Evolutionary conservation across 23 red algal species (phyloP).

Genomic region (Chondrus crispus): DNA sequence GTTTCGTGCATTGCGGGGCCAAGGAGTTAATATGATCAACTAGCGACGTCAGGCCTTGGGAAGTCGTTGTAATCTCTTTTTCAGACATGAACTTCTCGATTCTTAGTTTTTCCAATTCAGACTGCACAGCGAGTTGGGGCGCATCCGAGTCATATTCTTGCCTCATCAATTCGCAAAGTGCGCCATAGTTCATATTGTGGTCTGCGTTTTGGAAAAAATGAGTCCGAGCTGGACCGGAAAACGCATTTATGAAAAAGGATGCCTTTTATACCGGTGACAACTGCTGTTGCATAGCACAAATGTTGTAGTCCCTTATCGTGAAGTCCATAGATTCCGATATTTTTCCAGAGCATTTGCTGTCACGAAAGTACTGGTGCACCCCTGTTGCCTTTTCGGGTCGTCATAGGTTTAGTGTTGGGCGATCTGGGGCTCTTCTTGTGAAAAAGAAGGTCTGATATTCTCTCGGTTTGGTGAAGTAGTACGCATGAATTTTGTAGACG

Average conservation of each 20-base stretch:
- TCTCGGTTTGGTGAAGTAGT: too few relatives aligned
- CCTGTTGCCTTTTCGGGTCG: conserved; percentile 13
- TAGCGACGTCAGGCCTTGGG: conserved; percentile 8
- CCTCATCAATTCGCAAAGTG: conserved; percentile 16
- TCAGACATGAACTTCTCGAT: conserved; percentile 31
- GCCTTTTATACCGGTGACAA: neutral
- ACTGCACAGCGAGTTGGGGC: neutral
- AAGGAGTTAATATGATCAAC: neutral
- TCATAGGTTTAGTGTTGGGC: too few relatives aligned
- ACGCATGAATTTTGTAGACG: too few relatives aligned
- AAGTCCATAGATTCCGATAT: conserved; percentile 30
- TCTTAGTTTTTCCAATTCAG: conserved; percentile 6
- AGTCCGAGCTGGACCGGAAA: conserved; percentile 24
- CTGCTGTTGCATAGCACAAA: conserved; percentile 22
- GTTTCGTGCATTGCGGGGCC: neutral
- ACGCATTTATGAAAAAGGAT: conserved; percentile 32
- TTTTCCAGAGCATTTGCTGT: conserved; percentile 23
- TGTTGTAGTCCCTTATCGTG: conserved; percentile 17
- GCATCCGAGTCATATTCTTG: conserved; percentile 25
- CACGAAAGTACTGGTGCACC: conserved; percentile 30
- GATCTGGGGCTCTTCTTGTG: too few relatives aligned
- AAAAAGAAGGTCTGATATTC: too few relatives aligned
- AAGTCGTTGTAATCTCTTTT: conserved; percentile 1
- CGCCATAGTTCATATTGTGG: conserved; percentile 34
- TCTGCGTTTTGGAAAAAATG: conserved; percentile 42